Base-by-base conservation (phyloP, 495 filamentous ascomycete species). In the Aspergillus olivimuriae region DNA sequence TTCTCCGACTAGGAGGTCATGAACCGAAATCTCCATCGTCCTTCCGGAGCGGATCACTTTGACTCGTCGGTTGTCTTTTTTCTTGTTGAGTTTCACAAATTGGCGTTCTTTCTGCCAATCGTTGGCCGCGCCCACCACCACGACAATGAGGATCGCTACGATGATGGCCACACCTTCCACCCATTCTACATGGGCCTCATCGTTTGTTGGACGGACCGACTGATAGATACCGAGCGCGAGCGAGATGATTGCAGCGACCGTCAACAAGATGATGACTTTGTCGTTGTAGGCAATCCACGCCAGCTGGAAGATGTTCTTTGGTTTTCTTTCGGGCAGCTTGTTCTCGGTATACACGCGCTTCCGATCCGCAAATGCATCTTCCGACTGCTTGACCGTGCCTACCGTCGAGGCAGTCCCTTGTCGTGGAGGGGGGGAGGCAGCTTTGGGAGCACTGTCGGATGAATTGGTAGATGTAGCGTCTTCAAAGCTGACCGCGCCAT, bases 241-340 rank as follows among this genome's bases (percentile, higher is more conserved):
- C 4, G 89, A 94, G 26, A 95, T 78, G 20, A 80, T 69, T 5
- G 89, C 90, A 3, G 89, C 88, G 34, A 82, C 65, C 1, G 85
- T 86, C 42, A 95, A 69, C 4, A 95, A 63, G 37, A 90, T 83
- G 12, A 92, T 62, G 16, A 92, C 83, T 47, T 89, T 89, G 61
- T 94, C 87, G 38, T 88, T 85, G 52, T 84, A 87, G 2, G 86
- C 85, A 54, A 86, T 82, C 86, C 86, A 92, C 30, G 86, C 83
- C 15, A 90, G 64, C 52, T 78, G 66, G 50, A 82, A 78, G 37
- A 92, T 80, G 20, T 72, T 77, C 53, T 88, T 89, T 8, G 80
- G 58, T 55, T 86, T 88, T 47, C 76, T 77, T 48, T 79, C 78
- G 0, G 87, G 87, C 9, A 94, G 62, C 3, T 73, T 62, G 48